Base-by-base conservation (phyloP, 805 yeast species). In the Schwanniomyces yamadae region DNA sequence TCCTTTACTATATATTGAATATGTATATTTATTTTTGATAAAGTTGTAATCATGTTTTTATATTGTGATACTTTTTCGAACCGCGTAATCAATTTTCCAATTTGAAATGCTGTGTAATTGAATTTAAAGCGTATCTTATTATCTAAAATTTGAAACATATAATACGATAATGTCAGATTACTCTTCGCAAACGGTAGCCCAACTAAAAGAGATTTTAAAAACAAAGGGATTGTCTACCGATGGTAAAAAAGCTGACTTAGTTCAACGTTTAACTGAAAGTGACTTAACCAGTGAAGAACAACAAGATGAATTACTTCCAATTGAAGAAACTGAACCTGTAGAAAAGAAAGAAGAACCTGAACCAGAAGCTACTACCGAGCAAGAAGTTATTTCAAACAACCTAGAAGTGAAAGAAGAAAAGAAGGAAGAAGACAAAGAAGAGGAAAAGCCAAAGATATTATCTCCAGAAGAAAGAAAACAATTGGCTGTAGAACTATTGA, bases 181-280 rank as follows among this genome's bases (percentile, higher is more conserved):
- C 55, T 54, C 77, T n/a, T 53, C 80, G n/a, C 72, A 77, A 45
- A 82, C 90, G 2, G 96, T 89, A 34, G 80, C 82, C 13, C 95
- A 89, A 66, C 73, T 91, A 59, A 90, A 86, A 57, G 95, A 84
- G 43, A 52, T 77, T 38, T 73, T 91, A 49, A 82, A 82, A 49
- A 61, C 72, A 15, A 79, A 80, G 42, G 84, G 82, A 1, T 73
- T 91, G 33, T 58, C 93, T 2, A 67, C 70, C 5, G 75, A 75
- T 25, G 98, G 98, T 15, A 80, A 86, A 49, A 91, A 91, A 60
- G 80, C 83, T 28, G 96, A 88, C 34, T 65, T 84, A 47, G 66
- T 84, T 38, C 75, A 75, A 11, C 73, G 93, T 49, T 65, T 84
- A 43, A 75, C 69, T 40, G 87, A 79, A 42, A 59, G 72, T 21